These are phyloP conservation scores for Trichoderma endophyticum DNA, from an alignment of 2,329 filamentous ascomycete genomes.

Conservation along the genomic window DNA sequence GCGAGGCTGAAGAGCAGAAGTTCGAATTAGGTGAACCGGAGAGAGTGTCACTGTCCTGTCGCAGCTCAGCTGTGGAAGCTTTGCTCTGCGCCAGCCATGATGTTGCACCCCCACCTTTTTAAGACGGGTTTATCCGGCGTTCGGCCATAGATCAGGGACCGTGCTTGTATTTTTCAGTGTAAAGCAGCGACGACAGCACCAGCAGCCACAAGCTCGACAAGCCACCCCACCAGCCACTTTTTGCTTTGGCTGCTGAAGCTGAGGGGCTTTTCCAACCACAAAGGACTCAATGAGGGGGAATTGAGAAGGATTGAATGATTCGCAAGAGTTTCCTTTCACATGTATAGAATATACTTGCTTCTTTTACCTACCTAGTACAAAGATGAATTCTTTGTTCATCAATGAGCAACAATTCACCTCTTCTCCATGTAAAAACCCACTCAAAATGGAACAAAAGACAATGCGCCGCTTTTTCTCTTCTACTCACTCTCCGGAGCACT, in stretches of 20 bases:
- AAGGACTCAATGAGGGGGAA: background rate
- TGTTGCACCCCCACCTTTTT: slow-evolving; percentile 16
- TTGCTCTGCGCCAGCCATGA: slow-evolving; percentile 15
- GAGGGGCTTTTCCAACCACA: background rate
- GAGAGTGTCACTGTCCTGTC: slow-evolving; percentile 20
- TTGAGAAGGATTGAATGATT: background rate
- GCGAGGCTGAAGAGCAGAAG: slow-evolving; percentile 15
- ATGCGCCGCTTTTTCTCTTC: background rate
- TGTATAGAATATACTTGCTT: background rate
- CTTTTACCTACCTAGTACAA: background rate
- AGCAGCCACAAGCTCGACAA: background rate
- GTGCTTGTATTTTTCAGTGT: background rate
- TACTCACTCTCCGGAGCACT: background rate
- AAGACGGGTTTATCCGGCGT: slow-evolving; percentile 13
- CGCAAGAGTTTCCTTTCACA: background rate
- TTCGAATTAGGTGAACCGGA: slow-evolving; percentile 5
- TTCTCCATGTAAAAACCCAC: background rate
- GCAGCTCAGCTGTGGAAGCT: slow-evolving; percentile 19
- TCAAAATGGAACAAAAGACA: background rate
- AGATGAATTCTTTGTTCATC: background rate
- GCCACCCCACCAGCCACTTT: slow-evolving; percentile 15
- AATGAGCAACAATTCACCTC: background rate
- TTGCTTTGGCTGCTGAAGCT: background rate
- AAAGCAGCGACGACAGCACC: background rate
- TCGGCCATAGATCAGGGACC: slow-evolving; percentile 15